A percentile compares a stretch with the other conserved stretches of the same genome.
phyloP scores from a whole-genome alignment of 306 rosid genomes.

The Prunus salicina region DNA sequence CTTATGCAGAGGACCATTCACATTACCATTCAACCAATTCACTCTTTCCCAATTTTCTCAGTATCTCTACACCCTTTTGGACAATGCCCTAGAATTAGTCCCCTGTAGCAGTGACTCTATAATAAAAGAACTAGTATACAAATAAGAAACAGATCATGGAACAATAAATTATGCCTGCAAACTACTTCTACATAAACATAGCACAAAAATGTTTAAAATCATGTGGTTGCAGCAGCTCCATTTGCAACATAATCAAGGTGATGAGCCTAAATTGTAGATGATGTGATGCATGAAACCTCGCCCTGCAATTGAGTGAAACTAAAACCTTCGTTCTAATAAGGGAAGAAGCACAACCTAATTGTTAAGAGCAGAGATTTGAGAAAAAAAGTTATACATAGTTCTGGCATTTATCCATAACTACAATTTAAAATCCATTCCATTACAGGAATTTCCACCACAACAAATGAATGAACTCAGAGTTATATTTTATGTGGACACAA shows the following conservation, averaged over 20 bases:
- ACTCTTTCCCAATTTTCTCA: neutral
- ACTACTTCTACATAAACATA: neutral
- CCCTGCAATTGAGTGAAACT: neutral
- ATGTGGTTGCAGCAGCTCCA: neutral
- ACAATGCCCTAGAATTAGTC: neutral
- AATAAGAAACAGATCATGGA: neutral
- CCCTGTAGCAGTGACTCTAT: neutral
- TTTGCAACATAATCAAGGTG: neutral
- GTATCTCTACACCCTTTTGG: neutral
- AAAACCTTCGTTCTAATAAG: neutral
- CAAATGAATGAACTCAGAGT: neutral
- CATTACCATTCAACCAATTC: neutral
- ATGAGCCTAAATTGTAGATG: neutral
- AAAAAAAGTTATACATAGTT: neutral
- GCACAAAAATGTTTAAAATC: too few relatives aligned
- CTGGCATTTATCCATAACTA: neutral
- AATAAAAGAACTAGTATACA: neutral
- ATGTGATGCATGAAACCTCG: too few relatives aligned
- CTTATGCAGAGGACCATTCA: neutral
- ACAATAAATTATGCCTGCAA: neutral
- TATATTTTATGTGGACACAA: neutral
- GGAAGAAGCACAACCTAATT: neutral
- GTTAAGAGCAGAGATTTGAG: neutral
- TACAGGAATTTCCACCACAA: neutral
- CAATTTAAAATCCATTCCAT: neutral